These are phyloP conservation scores for Cystoderma amianthinum DNA, from an alignment of 768 basidiomycete genomes.

Conservation along the genomic window DNA sequence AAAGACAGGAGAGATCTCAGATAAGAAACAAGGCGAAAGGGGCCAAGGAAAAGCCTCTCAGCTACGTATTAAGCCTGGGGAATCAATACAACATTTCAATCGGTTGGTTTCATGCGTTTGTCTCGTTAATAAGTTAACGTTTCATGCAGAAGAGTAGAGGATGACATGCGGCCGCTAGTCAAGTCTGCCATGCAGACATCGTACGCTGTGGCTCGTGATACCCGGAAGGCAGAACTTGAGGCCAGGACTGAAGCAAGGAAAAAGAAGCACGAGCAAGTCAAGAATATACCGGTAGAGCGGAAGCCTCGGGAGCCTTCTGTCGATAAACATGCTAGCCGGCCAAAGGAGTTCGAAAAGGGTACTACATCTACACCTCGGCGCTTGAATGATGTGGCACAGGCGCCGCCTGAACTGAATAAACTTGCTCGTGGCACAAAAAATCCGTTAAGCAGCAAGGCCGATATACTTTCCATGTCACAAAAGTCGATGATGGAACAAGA, in stretches of 20 bases:
- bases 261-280: constrained; percentile 6
- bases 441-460: constrained; percentile 25
- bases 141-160: constrained; percentile 59
- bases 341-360: constrained; percentile 42
- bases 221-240: constrained; percentile 28
- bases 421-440: constrained; percentile 39
- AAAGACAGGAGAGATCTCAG: constrained; percentile 17
- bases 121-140: not conserved
- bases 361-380: constrained; percentile 55
- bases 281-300: constrained; percentile 8
- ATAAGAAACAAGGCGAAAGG: constrained; percentile 9
- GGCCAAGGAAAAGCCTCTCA: constrained; percentile 15
- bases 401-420: constrained; percentile 56
- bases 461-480: constrained; percentile 68
- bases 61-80: constrained; percentile 54
- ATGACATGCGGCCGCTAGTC: constrained; percentile 59
- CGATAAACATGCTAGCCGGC: constrained; percentile 18
- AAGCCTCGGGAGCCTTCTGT: constrained; percentile 8
- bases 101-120: constrained; percentile 33
- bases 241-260: constrained; percentile 17
- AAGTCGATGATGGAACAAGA: constrained; percentile 73
- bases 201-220: constrained; percentile 40
- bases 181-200: constrained; percentile 55
- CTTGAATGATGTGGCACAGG: constrained; percentile 65
- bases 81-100: constrained; percentile 74